These are phyloP conservation scores for Suhomyces atakaporum DNA, from an alignment of 1,139 yeast species.

Conservation along the genomic window DNA sequence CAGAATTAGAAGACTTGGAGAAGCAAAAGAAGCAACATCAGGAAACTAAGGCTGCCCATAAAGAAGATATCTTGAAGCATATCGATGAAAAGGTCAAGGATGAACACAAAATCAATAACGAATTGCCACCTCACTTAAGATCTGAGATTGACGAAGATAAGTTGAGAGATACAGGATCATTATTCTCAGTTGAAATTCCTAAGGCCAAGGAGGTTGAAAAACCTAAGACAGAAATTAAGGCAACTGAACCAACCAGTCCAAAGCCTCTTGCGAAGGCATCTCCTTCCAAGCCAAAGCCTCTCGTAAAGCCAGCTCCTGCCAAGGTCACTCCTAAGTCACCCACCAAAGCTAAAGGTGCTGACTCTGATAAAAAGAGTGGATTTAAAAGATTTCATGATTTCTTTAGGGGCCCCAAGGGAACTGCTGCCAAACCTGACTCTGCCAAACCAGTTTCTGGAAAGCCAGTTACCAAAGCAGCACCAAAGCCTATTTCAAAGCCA, in stretches of 20 bases:
- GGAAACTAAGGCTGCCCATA: conserved; percentile 32
- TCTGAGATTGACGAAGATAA: conserved; percentile 43
- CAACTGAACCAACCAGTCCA: conserved; percentile 7
- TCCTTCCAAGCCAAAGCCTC: conserved; percentile 5
- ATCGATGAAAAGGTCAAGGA: conserved; percentile 41
- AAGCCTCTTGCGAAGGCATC: conserved; percentile 9
- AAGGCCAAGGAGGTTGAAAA: conserved; percentile 19
- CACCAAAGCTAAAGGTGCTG: too few species aligned
- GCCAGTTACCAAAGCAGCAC: conserved; percentile 8
- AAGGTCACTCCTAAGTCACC: conserved; percentile 10
- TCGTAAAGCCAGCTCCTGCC: too few species aligned
- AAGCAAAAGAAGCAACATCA: conserved; percentile 32
- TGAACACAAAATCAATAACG: conserved; percentile 48
- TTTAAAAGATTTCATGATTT: conserved; percentile 17
- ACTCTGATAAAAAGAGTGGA: conserved; percentile 15
- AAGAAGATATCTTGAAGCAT: conserved; percentile 34
- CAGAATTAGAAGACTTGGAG: conserved; percentile 32
- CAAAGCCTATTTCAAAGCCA: conserved; percentile 10
- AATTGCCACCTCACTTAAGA: conserved; percentile 56
- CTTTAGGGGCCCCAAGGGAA: conserved; percentile 12
- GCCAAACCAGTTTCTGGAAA: too few species aligned
- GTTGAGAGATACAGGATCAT: conserved; percentile 43
- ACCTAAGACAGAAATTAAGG: conserved; percentile 11
- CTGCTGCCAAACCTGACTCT: conserved; percentile 10
- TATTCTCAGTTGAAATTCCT: conserved; percentile 33